Base-by-base conservation (phyloP, 2,329 filamentous ascomycete species). In the Alternaria tenuissima region DNA sequence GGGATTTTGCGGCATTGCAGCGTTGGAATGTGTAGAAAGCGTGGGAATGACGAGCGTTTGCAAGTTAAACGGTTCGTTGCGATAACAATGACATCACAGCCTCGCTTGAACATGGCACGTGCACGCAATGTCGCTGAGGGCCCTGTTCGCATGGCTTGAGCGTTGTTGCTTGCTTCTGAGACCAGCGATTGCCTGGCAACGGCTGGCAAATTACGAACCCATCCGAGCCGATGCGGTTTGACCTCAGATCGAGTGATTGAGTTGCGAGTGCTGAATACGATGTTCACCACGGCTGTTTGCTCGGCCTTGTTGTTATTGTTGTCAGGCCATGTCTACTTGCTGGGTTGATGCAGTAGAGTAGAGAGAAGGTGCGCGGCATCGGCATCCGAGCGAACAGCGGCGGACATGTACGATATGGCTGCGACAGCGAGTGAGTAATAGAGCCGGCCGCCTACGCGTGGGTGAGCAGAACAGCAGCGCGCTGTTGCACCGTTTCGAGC, bases 401-500 rank as follows among this genome's bases (percentile, higher is more conserved):
- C 38, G 42, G 42, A 52, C 55, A 52, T 42, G 51, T 44, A 53
- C 47, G 58, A 55, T 46, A 32, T 34, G 30, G 30, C 52, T 47
- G 52, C 42, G 22, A 46, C 42, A 47, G 42, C 42, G 20, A 51
- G 14, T 63, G 52, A 34, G 42, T 30, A 57, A 59, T 48, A 57
- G 49, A 58, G 55, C 59, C 47, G 54, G 54, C 20, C 52, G 54
- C 20, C 52, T 58, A 53, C 55, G 42, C 58, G 20, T 51, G 38
- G 60, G n/a, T 51, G 38, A 26, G 38, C 32, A 57, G 43, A 34
- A 44, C n/a, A 43, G 49, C 36, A 43, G 51, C 47, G 30, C 18
- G 46, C 38, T 64, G 68, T 66, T 62, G 51, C 63, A 64, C 68
- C 65, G 69, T 70, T 72, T 75, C 67, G 67, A 68, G 64, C 44